Conservation (phyloP, 2,329 filamentous ascomycete species). For the Ustulina deusta region DNA sequence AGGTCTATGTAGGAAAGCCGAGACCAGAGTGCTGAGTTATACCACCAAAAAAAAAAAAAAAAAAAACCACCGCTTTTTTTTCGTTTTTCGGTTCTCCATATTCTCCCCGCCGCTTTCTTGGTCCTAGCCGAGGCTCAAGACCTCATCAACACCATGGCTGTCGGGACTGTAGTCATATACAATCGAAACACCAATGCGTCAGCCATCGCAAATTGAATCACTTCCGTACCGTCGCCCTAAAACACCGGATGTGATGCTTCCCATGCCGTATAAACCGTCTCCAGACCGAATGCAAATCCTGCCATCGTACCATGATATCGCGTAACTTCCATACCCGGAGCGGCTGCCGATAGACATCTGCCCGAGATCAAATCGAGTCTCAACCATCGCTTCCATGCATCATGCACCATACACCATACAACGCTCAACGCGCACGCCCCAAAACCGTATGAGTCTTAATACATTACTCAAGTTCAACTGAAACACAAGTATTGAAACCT, state of each 20-base stretch:
- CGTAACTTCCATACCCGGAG: constrained; percentile 19
- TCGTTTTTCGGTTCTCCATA: constrained; percentile 16
- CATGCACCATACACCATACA: constrained; percentile 38
- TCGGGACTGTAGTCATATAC: constrained; percentile 31
- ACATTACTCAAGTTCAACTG: constrained; percentile 46
- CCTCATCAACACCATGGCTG: constrained; percentile 24
- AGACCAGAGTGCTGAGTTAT: constrained; percentile 43
- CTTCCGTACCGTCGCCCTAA: constrained; percentile 33
- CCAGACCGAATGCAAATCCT: constrained; percentile 40
- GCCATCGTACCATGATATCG: constrained; percentile 37
- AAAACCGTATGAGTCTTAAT: constrained; percentile 43
- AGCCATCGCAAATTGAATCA: constrained; percentile 28
- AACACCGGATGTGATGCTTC: constrained; percentile 44
- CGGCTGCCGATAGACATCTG: constrained; percentile 21
- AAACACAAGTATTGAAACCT: constrained; percentile 43
- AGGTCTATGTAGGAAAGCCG: constrained; percentile 36
- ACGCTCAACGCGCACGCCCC: constrained; percentile 40
- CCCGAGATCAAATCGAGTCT: constrained; percentile 36
- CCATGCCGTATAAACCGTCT: constrained; percentile 41
- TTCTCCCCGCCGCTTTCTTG: constrained; percentile 7
- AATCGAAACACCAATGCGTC: constrained; percentile 32
- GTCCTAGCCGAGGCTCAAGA: not conserved
- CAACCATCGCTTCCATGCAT: constrained; percentile 34
- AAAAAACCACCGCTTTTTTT: constrained; percentile 38
- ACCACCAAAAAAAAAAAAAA: constrained; percentile 44